Base-by-base conservation (phyloP, 768 basidiomycete genomes). In the Phanerochaete carnosa region DNA sequence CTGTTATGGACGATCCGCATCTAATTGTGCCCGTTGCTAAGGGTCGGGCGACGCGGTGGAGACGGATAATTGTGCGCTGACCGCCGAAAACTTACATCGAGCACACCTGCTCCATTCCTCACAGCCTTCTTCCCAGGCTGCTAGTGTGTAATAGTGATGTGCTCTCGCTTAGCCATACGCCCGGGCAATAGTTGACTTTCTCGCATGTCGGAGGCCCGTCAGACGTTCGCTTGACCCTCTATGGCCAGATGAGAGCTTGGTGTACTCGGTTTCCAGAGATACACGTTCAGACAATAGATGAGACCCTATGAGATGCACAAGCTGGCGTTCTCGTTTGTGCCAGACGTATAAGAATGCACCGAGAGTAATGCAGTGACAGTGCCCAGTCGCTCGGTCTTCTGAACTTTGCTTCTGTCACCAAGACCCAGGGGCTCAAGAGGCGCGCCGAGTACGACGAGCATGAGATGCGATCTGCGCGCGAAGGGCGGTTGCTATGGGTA, bases 401-500 rank as follows among this genome's bases (percentile, higher is more conserved):
- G 47, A 49, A 49, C 47, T 19, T 49, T 49, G 47, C 28, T 49
- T 9, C 11, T 19, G 39, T 43, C 39, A 43, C 39, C 39, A 19
- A 19, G 39, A 4, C 39, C 39, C 39, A 43, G 39, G 39, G 4
- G 39, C 16, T 25, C n/a, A n/a, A n/a, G 23, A 49, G 28, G 47
- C 25, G 26, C 47, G 47, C 25, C 47, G 13, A 25, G 22, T 6
- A 29, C 25, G 28, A 49, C 28, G 47, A 49, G 11, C 22, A 26
- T 25, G 22, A 29, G 22, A 49, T 29, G 13, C 22, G 23, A 25
- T 49, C 23, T 49, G 22, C 22, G 28, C 11, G 47, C 25, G 47
- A 15, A 19, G 22, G 47, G 25, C 29, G 26, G 43, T 23, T 25
- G 62, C 30, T 62, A 62, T 62, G 62, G 62, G 62, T 62, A 62